Evolutionary conservation across 768 basidiomycete genomes (phyloP), one percentile per base, ranked within the genome.

Genomic region (Crassisporium funariophilum): DNA sequence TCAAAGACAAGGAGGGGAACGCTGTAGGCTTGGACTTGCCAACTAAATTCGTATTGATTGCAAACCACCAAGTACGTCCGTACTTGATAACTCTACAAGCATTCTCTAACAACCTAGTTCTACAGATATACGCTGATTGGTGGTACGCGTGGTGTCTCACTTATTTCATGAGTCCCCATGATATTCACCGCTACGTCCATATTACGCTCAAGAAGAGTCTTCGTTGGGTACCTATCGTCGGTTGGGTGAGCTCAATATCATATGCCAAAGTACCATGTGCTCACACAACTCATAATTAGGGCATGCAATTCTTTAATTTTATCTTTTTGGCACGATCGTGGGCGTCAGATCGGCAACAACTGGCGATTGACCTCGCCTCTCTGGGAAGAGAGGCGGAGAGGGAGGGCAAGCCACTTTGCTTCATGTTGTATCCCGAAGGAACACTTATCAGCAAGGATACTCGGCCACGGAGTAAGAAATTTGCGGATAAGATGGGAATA

Each of bases 41-140:
- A 1, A 79, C 79, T 53, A 86, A 91, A 63, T 79, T 85, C 24
- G 85, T 98, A 19, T 68, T 93, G 52, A 90, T 94, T 57, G 82
- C 91, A 11, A 99, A 99, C 63, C 95, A 99, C 63, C 95, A 95
- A 74, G 91, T 92, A 49, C 36, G n/a, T n/a, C n/a, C n/a, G n/a
- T n/a, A n/a, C n/a, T n/a, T n/a, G n/a, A n/a, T n/a, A n/a, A n/a
- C n/a, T n/a, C n/a, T n/a, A n/a, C n/a, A n/a, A n/a, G n/a, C n/a
- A n/a, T n/a, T n/a, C n/a, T n/a, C n/a, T n/a, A n/a, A n/a, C n/a
- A n/a, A n/a, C n/a, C n/a, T n/a, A n/a, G n/a, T 34, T 19, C 47
- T 33, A 29, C 46, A 89, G 88, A 73, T 85, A 25, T 89, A 91
- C 59, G 76, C 82, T 4, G 87, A 89, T 66, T 89, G 88, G 87